Conservation (phyloP, 768 basidiomycete genomes). For the Asterophora lycoperdoides region DNA sequence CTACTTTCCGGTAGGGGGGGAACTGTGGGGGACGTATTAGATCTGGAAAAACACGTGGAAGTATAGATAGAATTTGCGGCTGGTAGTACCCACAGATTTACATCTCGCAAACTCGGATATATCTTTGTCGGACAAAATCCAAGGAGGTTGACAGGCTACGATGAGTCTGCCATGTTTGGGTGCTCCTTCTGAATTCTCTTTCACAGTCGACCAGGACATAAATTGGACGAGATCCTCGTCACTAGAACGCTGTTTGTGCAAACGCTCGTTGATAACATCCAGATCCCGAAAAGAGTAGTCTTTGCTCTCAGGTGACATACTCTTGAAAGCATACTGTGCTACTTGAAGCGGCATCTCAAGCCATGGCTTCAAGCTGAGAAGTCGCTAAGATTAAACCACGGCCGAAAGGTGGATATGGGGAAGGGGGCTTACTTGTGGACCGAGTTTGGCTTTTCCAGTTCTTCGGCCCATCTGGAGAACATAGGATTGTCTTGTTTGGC, state of each 20-base stretch:
- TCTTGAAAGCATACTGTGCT: slow-evolving; percentile 42
- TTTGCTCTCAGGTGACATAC: slow-evolving; percentile 37
- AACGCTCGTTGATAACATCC: no score
- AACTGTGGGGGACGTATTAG: slow-evolving; percentile 27
- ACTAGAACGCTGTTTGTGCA: no score
- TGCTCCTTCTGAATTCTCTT: neutral
- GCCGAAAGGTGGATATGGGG: neutral
- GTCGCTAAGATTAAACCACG: neutral
- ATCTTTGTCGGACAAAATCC: slow-evolving; percentile 51
- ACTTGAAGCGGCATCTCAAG: slow-evolving; percentile 50
- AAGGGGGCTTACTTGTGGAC: slow-evolving; percentile 25
- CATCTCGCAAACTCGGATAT: slow-evolving; percentile 49
- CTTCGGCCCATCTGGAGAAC: no score
- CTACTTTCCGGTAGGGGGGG: slow-evolving; percentile 32
- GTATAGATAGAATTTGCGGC: neutral
- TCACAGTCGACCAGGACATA: slow-evolving; percentile 37
- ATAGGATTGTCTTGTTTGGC: no score
- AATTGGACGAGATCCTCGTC: slow-evolving; percentile 41
- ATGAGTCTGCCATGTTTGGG: slow-evolving; percentile 26
- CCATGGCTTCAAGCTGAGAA: slow-evolving; percentile 44
- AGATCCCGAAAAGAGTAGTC: slow-evolving; percentile 37
- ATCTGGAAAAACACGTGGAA: slow-evolving; percentile 9
- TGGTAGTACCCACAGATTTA: slow-evolving; percentile 29
- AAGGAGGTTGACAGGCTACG: slow-evolving; percentile 58
- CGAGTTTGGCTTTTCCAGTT: slow-evolving; percentile 33